Evolutionary conservation across 2,329 filamentous ascomycete species (phyloP), one percentile per base, ranked within the genome.

Genomic region (Coleophoma crateriformis): DNA sequence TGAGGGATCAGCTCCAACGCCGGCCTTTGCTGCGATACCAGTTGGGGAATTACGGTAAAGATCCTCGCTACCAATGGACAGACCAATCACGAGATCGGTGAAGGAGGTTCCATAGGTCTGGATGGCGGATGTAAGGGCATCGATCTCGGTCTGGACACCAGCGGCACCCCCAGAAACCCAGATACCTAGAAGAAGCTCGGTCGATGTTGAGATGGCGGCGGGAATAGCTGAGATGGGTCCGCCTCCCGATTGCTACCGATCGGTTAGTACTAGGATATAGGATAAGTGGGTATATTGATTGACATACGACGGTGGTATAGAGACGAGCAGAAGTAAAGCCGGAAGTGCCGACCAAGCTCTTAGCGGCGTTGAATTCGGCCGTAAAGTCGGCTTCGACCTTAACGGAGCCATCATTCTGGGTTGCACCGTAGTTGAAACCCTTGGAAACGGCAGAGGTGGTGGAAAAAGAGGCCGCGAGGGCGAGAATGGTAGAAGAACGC

Each of bases 11-110:
- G 78, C 73, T 56, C 90, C 90, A 35, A 78, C 67, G 50, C 82
- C 79, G 35, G 82, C 79, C 1, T 80, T 69, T 62, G 82, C 81
- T 46, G 73, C 68, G 53, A 85, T 78, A 49, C 87, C 88, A 10
- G 77, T 84, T n/a, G 80, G 77, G 0, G 88, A 88, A 68, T 78
- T 79, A 63, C 88, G 85, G 77, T 94, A 94, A 40, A 94, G 77
- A 67, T 96, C 90, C 75, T 96, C 90, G 57, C 79, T 87, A 54
- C 90, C 90, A 47, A 95, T 82, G 0, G 88, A 91, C 69, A 95
- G 92, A 66, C 88, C 90, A 50, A 82, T 85, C 40, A 95, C 82
- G 15, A 87, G 72, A 49, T 76, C 72, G 37, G 77, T 77, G 60
- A 95, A 82, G 44, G 76, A 71, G 10, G 71, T 68, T 50, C 88